Conservation (phyloP, 257 asterid genomes). For the Phtheirospermum japonicum region DNA sequence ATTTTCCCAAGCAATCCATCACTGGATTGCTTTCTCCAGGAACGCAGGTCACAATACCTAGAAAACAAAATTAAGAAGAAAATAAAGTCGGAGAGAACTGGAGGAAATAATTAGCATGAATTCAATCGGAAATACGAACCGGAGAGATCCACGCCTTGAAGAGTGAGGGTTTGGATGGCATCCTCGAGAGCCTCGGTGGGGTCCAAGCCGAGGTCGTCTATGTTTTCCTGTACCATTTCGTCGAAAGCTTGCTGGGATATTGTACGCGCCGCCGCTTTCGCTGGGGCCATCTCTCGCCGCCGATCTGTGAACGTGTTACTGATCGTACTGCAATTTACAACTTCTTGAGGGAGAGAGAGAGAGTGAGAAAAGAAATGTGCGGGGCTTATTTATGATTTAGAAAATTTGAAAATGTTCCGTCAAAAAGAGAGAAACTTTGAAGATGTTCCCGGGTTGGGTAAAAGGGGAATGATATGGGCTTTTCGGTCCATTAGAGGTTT, state of each 20-base stretch:
- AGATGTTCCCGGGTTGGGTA: slow-evolving; percentile 29
- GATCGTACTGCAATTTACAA: neutral
- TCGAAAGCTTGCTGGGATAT: slow-evolving; percentile 89
- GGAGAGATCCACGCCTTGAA: slow-evolving; percentile 92
- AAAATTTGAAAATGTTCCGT: slow-evolving; percentile 30
- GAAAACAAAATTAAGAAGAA: slow-evolving; percentile 17
- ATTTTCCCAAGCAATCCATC: slow-evolving; percentile 55
- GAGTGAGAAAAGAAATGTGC: neutral
- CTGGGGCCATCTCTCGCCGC: slow-evolving; percentile 57
- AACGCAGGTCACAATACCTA: slow-evolving; percentile 71
- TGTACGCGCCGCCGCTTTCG: slow-evolving; percentile 50
- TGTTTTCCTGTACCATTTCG: slow-evolving; percentile 87
- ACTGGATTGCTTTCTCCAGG: slow-evolving; percentile 87
- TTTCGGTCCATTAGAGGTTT: no score
- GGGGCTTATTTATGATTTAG: slow-evolving; percentile 21
- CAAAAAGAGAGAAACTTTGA: no score
- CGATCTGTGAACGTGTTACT: slow-evolving; percentile 20
- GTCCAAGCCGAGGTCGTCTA: slow-evolving; percentile 91
- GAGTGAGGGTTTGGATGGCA: slow-evolving; percentile 81
- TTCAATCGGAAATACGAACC: slow-evolving; percentile 36
- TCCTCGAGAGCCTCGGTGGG: slow-evolving; percentile 87
- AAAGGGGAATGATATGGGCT: no score
- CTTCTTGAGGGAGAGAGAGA: neutral
- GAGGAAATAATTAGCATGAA: neutral
- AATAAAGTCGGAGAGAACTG: neutral